A percentile compares a stretch with the other conserved stretches of the same genome.
These are phyloP conservation scores for Cercospora citrullina DNA, from an alignment of 2,329 filamentous ascomycete genomes.

Conservation along the genomic window DNA sequence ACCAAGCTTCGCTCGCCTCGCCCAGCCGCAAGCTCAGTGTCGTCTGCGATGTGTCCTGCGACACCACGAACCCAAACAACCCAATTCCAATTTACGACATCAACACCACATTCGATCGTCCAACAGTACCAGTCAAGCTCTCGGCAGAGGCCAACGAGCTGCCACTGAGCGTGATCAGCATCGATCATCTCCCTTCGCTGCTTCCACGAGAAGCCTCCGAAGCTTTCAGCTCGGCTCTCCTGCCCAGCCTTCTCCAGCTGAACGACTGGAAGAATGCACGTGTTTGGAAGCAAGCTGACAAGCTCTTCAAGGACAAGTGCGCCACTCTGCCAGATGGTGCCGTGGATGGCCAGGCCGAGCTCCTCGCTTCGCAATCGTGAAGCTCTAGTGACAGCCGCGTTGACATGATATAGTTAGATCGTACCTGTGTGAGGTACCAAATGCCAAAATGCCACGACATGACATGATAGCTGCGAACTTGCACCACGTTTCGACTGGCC, in stretches of 20 bases:
- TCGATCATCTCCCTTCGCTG: conserved; percentile 81
- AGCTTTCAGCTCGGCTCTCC: conserved; percentile 74
- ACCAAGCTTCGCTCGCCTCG: conserved; percentile 65
- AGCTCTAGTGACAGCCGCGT: not conserved
- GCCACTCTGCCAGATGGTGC: conserved; percentile 59
- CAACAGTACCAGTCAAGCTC: conserved; percentile 74
- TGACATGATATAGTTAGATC: conserved; percentile 15
- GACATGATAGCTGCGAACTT: not conserved
- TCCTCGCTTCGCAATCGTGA: not conserved
- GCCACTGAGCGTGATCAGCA: conserved; percentile 77
- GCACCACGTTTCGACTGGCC: conserved; percentile 1
- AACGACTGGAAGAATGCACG: conserved; percentile 70
- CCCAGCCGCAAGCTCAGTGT: conserved; percentile 67
- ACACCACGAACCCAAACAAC: conserved; percentile 72
- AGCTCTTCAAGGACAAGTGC: conserved; percentile 82
- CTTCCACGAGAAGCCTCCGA: conserved; percentile 85
- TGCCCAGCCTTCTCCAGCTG: conserved; percentile 74
- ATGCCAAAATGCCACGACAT: not conserved
- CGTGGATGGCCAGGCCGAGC: conserved; percentile 9
- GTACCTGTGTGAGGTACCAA: not conserved
- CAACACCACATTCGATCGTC: conserved; percentile 83
- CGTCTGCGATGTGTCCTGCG: conserved; percentile 74
- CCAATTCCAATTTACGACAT: conserved; percentile 78
- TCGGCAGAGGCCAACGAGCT: conserved; percentile 52
- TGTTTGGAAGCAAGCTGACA: conserved; percentile 85